Base-by-base conservation (phyloP, 331 rosid genomes). In the Rosa hybrid region DNA sequence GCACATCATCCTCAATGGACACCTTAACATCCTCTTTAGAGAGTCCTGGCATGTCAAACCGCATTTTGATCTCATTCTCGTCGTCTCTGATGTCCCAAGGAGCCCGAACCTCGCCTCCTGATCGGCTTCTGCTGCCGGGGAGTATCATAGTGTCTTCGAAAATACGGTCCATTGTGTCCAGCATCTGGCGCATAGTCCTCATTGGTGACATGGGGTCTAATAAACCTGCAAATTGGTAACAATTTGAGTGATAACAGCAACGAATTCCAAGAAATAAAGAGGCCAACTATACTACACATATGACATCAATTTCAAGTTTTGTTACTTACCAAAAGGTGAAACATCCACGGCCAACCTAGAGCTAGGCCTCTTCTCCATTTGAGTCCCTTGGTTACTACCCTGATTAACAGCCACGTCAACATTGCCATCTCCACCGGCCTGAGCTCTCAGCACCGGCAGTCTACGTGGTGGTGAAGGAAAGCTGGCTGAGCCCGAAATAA, bases 11-110 rank as follows among this genome's bases (percentile, higher is more conserved):
- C 63, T 91, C 97, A 8, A 94, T 78, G 1, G 88, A 86, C 5
- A 94, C 92, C 73, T 90, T 92, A 25, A 91, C 94, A 71, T 92
- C 90, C 41, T 91, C 94, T 77, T 91, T 94, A 10, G 92, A 86
- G 0, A 94, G 88, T 41, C 98, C 98, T 0, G 97, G 98, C 94
- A 94, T 90, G 90, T 94, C 97, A 38, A 91, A 89, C 70, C 97
- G 77, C 91, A 92, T 81, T 76, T 60, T 90, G 77, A 94, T 85
- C 77, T 91, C 92, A 2, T 91, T 51, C 46, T 94, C 97, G 5
- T 87, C 89, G 2, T 94, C 97, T 81, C 86, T 83, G 64, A 92
- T 86, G 71, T 94, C 94, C 97, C 97, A 91, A 0, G 97, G 93
- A 1, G 90, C 73, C 4, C 97, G 88, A 4, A 88, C 51, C 21